Conservation (phyloP, 2,329 filamentous ascomycete genomes). For the Colletotrichum sp. region DNA sequence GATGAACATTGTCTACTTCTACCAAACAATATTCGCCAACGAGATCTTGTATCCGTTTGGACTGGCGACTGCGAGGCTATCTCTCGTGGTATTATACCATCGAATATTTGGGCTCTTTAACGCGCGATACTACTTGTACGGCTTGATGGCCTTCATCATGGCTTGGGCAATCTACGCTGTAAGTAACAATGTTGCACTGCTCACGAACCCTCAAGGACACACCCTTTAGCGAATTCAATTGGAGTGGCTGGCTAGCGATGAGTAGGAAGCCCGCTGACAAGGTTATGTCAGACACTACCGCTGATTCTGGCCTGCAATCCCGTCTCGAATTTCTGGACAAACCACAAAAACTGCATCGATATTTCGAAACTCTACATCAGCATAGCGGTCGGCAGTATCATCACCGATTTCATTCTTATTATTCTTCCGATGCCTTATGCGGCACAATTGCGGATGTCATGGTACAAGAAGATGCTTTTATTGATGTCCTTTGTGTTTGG, state of each 20-base stretch:
- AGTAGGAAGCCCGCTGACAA: neutral
- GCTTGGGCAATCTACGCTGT: conserved; percentile 15
- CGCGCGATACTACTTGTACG: neutral
- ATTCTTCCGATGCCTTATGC: neutral
- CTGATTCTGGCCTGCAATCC: conserved; percentile 9
- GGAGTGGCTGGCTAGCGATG: neutral
- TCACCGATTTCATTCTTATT: conserved; percentile 6
- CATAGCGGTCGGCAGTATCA: conserved; percentile 13
- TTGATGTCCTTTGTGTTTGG: neutral
- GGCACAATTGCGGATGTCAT: neutral
- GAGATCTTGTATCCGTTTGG: conserved; percentile 9
- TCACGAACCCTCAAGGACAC: neutral
- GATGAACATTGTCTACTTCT: conserved; percentile 1
- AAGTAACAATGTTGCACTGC: neutral
- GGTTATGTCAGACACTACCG: neutral
- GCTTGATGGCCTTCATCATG: conserved; percentile 4
- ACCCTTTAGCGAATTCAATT: neutral
- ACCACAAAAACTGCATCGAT: conserved; percentile 11
- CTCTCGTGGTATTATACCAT: conserved; percentile 10
- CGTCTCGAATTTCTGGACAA: conserved; percentile 13
- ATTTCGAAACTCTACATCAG: conserved; percentile 10
- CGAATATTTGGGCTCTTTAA: conserved; percentile 15
- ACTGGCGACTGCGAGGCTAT: neutral
- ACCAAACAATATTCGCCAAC: conserved; percentile 15
- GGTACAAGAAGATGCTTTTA: neutral